phyloP scores from a whole-genome alignment of 176 grass and related monocot genomes.

The Typha latifolia region DNA sequence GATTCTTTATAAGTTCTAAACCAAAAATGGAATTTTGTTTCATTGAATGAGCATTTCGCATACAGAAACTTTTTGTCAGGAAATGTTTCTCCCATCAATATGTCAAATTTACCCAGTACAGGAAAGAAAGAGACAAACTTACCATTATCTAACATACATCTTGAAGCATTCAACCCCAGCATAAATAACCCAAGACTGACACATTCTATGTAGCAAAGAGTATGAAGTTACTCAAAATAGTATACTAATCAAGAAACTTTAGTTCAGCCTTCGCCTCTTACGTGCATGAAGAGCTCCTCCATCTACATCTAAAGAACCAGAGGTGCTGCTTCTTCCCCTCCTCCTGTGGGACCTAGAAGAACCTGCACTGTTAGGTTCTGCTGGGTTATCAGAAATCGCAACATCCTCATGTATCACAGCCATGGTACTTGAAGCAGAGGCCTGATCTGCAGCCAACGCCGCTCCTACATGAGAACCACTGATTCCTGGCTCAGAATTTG shows the following conservation, averaged over 20 bases:
- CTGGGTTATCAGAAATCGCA: conserved; percentile 27
- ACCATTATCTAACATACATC: not conserved
- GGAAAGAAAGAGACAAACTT: not conserved
- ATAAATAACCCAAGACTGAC: not conserved
- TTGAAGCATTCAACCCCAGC: not conserved
- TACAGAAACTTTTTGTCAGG: not conserved
- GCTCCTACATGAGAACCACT: conserved; percentile 27
- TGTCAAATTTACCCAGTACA: not conserved
- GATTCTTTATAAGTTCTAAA: not conserved
- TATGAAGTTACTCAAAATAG: conserved; percentile 26
- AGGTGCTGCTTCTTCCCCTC: conserved; percentile 47
- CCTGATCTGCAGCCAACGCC: conserved; percentile 64
- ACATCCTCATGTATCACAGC: conserved; percentile 70
- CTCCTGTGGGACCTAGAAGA: conserved; percentile 59
- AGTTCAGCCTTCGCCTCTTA: conserved; percentile 83
- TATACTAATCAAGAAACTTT: conserved; percentile 17
- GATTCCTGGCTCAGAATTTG: conserved; percentile 33
- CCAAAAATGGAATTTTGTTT: not conserved
- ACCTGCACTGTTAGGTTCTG: conserved; percentile 34
- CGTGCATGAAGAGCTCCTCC: conserved; percentile 38
- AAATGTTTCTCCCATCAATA: not conserved
- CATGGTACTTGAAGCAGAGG: conserved; percentile 80
- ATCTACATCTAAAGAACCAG: conserved; percentile 70
- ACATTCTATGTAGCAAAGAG: conserved; percentile 3
- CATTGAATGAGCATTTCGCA: not conserved